A percentile compares a stretch with the other conserved stretches of the same genome.
Conservation (phyloP, 495 filamentous ascomycete genomes). For the Neurospora sp. region DNA sequence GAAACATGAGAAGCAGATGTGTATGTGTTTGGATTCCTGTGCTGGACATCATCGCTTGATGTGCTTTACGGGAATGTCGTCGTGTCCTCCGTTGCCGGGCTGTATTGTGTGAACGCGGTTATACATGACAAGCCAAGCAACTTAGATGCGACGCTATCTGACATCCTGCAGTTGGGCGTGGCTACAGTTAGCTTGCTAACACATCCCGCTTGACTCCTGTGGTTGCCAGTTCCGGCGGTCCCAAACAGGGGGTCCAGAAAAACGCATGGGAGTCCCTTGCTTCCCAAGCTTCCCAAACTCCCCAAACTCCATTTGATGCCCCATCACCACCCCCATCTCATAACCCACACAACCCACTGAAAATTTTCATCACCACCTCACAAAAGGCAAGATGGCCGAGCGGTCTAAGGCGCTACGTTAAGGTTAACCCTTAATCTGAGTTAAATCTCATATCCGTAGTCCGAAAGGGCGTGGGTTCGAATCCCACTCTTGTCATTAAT, state of each 20-base stretch:
- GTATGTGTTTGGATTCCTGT: not conserved
- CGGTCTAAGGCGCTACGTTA: constrained; percentile 20
- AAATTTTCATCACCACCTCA: not conserved
- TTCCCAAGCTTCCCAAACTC: too few species aligned
- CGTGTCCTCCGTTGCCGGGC: too few species aligned
- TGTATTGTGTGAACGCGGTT: too few species aligned
- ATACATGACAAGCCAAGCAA: not conserved
- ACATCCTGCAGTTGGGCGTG: too few species aligned
- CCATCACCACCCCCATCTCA: not conserved
- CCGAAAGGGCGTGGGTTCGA: constrained; percentile 9
- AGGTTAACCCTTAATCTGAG: constrained; percentile 14
- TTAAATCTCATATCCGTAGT: not conserved
- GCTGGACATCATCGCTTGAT: not conserved
- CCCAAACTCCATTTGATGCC: too few species aligned
- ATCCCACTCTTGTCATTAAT: constrained; percentile 6
- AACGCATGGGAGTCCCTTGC: not conserved
- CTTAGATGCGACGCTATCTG: not conserved
- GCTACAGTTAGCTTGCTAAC: too few species aligned
- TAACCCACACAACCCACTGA: not conserved
- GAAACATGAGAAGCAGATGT: not conserved
- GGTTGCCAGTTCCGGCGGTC: too few species aligned
- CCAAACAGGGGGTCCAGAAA: not conserved
- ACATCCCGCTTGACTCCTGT: too few species aligned
- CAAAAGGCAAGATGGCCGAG: constrained; percentile 16
- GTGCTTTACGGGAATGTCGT: too few species aligned